These are phyloP conservation scores for Hyphopichia buzzinii DNA, from an alignment of 1,139 yeast genomes.

Conservation along the genomic window DNA sequence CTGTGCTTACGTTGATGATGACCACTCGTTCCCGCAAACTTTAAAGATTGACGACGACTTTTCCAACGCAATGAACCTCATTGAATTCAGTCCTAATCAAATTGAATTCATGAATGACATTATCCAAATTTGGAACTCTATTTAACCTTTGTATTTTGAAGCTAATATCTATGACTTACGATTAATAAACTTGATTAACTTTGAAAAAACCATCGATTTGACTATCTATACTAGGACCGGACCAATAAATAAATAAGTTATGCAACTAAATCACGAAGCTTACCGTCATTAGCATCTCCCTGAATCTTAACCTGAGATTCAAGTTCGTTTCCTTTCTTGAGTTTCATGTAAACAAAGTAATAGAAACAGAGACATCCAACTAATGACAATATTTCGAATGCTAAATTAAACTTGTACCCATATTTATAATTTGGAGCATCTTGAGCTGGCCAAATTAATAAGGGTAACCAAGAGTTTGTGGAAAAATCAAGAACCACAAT, in stretches of 20 bases:
- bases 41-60: not conserved
- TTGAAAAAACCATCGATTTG: not conserved
- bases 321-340: constrained; percentile 1
- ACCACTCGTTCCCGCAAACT: not conserved
- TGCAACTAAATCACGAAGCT: constrained; percentile 1
- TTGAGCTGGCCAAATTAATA: constrained; percentile 2
- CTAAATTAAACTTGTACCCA: constrained; percentile 4
- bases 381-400: constrained; percentile 1
- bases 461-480: constrained; percentile 22
- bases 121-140: constrained; percentile 2
- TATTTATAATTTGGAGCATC: constrained; percentile 3
- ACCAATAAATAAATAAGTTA: not conserved
- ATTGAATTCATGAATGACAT: not conserved
- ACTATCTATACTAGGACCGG: not conserved
- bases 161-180: too few relatives aligned
- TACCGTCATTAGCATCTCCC: not conserved
- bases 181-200: too few relatives aligned
- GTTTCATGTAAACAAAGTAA: constrained; percentile 1
- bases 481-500: constrained; percentile 24
- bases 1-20: constrained; percentile 2
- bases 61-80: not conserved
- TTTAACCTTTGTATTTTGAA: not conserved
- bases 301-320: constrained; percentile 3
- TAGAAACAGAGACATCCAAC: constrained; percentile 4
- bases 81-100: not conserved